These are phyloP conservation scores for Forsythia suspensa DNA, from an alignment of 257 asterid genomes.

Conservation along the genomic window DNA sequence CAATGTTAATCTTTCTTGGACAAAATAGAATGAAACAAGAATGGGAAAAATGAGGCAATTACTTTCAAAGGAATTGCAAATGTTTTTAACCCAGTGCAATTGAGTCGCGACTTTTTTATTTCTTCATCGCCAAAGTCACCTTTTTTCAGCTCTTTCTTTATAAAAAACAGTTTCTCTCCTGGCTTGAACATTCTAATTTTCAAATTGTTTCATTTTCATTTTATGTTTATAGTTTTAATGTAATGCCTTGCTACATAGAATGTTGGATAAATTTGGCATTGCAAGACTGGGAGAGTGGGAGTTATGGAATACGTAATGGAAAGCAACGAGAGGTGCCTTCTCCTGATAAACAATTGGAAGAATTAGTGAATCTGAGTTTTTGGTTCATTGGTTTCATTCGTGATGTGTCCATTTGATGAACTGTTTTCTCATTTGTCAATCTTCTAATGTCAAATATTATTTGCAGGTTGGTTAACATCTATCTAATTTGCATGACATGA, in stretches of 20 bases:
- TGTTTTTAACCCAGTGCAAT: not conserved
- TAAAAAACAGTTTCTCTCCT: not conserved
- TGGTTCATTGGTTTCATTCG: not conserved
- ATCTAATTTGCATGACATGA: not conserved
- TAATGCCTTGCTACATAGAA: not conserved
- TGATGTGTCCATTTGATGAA: not conserved
- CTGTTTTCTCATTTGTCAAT: not conserved
- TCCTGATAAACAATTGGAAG: not conserved
- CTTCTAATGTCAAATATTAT: not conserved
- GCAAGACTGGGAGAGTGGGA: not conserved
- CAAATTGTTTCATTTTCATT: not conserved
- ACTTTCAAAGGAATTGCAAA: too few species aligned
- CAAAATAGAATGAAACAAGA: too few species aligned
- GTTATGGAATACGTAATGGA: not conserved
- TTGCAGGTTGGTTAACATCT: not conserved
- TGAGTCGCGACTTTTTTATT: not conserved
- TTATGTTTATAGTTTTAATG: not conserved
- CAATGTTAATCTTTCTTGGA: too few species aligned
- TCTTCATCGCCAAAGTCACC: not conserved
- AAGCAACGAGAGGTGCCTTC: not conserved
- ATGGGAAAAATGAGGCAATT: too few species aligned
- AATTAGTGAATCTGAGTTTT: not conserved
- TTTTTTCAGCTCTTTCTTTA: not conserved
- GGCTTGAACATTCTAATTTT: not conserved
- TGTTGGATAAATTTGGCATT: too few species aligned